Percentiles rank a stretch among this genome's conserved stretches.
Conservation (phyloP, 768 basidiomycete species). For the Tricholoma bakamatsutake region DNA sequence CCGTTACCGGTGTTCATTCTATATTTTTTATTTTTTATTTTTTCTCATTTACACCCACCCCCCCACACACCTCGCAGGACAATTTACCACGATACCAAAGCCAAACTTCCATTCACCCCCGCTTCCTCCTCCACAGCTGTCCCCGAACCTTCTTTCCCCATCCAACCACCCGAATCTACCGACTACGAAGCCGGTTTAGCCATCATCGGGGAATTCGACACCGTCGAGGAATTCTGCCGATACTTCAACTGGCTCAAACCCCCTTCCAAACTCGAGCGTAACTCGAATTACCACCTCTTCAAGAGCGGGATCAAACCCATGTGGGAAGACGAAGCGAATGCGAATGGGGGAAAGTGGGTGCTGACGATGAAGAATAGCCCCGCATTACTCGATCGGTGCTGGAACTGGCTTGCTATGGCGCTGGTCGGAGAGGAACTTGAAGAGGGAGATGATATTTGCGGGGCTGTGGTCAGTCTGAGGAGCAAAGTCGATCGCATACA, state of each 20-base stretch:
- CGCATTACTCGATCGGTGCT: conserved; percentile 74
- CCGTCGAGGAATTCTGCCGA: conserved; percentile 86
- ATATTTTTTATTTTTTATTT: conserved; percentile 1
- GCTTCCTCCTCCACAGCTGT: conserved; percentile 29
- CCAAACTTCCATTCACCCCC: conserved; percentile 57
- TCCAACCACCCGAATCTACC: conserved; percentile 51
- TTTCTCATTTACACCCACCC: too few species aligned
- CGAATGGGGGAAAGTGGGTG: conserved; percentile 92
- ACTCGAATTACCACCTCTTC: conserved; percentile 94
- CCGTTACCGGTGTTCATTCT: not conserved
- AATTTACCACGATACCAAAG: conserved; percentile 84
- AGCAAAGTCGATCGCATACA: conserved; percentile 89
- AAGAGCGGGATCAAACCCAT: conserved; percentile 92
- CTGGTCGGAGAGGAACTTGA: conserved; percentile 82
- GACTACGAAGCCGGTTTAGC: conserved; percentile 85
- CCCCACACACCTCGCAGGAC: conserved; percentile 51
- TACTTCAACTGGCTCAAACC: conserved; percentile 95
- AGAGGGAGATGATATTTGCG: conserved; percentile 71
- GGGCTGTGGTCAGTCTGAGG: conserved; percentile 81
- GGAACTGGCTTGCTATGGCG: conserved; percentile 89
- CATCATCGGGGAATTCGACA: conserved; percentile 84
- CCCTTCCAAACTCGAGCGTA: conserved; percentile 81
- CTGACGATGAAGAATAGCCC: conserved; percentile 87
- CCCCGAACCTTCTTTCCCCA: conserved; percentile 24
- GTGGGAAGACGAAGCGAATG: conserved; percentile 96